These are phyloP conservation scores for Claviceps sp. DNA, from an alignment of 2,329 filamentous ascomycete genomes.

Conservation along the genomic window DNA sequence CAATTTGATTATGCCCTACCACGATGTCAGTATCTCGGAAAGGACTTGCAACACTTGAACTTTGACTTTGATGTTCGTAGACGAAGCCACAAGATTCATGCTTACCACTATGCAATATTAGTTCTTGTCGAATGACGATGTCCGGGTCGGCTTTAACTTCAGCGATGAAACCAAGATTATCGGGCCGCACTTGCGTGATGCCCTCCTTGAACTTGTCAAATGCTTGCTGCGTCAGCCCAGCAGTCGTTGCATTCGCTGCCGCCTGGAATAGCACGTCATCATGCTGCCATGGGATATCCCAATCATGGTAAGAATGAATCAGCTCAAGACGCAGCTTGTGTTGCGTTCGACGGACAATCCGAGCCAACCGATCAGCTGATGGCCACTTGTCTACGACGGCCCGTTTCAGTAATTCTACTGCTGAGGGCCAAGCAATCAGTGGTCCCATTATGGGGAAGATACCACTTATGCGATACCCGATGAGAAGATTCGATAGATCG, in stretches of 20 bases:
- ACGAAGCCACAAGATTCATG: constrained; percentile 1
- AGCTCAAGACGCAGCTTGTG: constrained; percentile 51
- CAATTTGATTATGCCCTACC: constrained; percentile 55
- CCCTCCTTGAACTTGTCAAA: constrained; percentile 33
- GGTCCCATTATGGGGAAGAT: constrained; percentile 68
- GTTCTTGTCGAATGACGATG: constrained; percentile 38
- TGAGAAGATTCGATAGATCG: constrained; percentile 56
- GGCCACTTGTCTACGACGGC: constrained; percentile 73
- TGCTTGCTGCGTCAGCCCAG: constrained; percentile 20
- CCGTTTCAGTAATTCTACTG: constrained; percentile 46
- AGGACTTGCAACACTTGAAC: not conserved
- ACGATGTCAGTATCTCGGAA: not conserved
- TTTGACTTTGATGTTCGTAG: not conserved
- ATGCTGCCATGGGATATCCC: constrained; percentile 66
- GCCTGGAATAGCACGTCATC: constrained; percentile 49
- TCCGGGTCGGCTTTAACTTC: constrained; percentile 30
- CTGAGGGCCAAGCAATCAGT: constrained; percentile 49
- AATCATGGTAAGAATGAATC: constrained; percentile 69
- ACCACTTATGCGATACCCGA: constrained; percentile 68
- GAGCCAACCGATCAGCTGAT: constrained; percentile 51
- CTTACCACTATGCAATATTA: constrained; percentile 42
- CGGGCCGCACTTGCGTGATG: constrained; percentile 25
- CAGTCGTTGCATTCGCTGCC: constrained; percentile 38
- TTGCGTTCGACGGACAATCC: constrained; percentile 37
- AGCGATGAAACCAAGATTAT: constrained; percentile 34